Evolutionary conservation across 768 basidiomycete species (phyloP).

Genomic region (Cantharellus cinnabarinus): DNA sequence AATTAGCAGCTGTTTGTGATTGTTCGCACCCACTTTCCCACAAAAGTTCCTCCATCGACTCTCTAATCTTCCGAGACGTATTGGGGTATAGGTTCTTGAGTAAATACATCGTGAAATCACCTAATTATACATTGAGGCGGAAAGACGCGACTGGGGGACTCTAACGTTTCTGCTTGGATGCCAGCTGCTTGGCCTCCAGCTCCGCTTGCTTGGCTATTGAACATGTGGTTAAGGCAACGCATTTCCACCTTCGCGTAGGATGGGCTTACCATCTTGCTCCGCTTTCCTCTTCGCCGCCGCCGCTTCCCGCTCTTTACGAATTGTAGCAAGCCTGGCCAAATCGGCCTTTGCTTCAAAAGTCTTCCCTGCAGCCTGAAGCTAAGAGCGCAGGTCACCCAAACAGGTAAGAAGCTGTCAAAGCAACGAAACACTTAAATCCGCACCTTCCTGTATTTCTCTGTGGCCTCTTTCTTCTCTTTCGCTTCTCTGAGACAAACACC

Average conservation of each 20-base stretch:
- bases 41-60: too few species aligned
- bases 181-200: slow-evolving; percentile 34
- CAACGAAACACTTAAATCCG: slow-evolving; percentile 2
- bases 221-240: neutral
- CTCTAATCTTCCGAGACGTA: too few species aligned
- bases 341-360: slow-evolving; percentile 81
- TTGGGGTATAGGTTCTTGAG: too few species aligned
- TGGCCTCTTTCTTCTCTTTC: slow-evolving; percentile 80
- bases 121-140: too few species aligned
- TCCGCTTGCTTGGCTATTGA: slow-evolving; percentile 42
- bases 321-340: slow-evolving; percentile 66
- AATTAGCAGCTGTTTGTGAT: too few species aligned
- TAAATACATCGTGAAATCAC: too few species aligned
- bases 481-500: slow-evolving; percentile 39
- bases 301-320: slow-evolving; percentile 70
- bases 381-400: slow-evolving; percentile 11
- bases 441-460: slow-evolving; percentile 77
- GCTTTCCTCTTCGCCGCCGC: slow-evolving; percentile 78
- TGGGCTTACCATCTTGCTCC: slow-evolving; percentile 50
- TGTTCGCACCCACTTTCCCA: too few species aligned
- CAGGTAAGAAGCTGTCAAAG: slow-evolving; percentile 2
- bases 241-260: neutral
- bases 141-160: neutral
- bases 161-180: neutral
- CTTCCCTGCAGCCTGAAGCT: slow-evolving; percentile 61